Evolutionary conservation across 257 asterid species (phyloP).

Genomic region (Forsythia suspensa): DNA sequence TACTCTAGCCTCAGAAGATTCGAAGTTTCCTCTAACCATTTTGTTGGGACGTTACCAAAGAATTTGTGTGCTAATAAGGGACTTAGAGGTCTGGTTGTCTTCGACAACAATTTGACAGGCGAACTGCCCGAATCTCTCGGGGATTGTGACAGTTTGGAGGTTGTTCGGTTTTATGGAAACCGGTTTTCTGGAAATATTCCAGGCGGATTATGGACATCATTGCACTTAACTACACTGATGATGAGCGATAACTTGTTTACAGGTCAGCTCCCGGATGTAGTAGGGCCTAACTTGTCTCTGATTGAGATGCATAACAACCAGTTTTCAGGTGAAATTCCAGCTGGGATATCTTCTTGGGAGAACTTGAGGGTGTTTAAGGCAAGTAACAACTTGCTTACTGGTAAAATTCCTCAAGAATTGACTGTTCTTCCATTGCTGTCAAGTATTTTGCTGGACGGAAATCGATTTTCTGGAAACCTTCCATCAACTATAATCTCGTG

Average conservation of each 20-base stretch:
- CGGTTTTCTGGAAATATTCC: constrained; percentile 63
- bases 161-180: constrained; percentile 39
- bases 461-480: constrained; percentile 59
- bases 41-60: constrained; percentile 56
- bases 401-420: constrained; percentile 59
- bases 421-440: constrained; percentile 53
- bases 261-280: constrained; percentile 57
- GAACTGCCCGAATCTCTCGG: constrained; percentile 62
- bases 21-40: constrained; percentile 53
- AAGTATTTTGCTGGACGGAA: constrained; percentile 51
- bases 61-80: constrained; percentile 54
- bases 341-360: constrained; percentile 55
- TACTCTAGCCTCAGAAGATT: constrained; percentile 48
- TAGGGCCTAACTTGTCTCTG: constrained; percentile 34
- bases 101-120: constrained; percentile 58
- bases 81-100: constrained; percentile 46
- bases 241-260: constrained; percentile 53
- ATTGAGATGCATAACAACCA: constrained; percentile 59
- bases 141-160: constrained; percentile 45
- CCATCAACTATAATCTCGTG: constrained; percentile 68
- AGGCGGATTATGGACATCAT: constrained; percentile 56
- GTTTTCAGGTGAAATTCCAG: constrained; percentile 70
- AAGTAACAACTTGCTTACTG: constrained; percentile 57
- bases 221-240: constrained; percentile 30
- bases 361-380: constrained; percentile 46